Conservation (phyloP, 208 protist species). For the Trichomonas tenax region DNA sequence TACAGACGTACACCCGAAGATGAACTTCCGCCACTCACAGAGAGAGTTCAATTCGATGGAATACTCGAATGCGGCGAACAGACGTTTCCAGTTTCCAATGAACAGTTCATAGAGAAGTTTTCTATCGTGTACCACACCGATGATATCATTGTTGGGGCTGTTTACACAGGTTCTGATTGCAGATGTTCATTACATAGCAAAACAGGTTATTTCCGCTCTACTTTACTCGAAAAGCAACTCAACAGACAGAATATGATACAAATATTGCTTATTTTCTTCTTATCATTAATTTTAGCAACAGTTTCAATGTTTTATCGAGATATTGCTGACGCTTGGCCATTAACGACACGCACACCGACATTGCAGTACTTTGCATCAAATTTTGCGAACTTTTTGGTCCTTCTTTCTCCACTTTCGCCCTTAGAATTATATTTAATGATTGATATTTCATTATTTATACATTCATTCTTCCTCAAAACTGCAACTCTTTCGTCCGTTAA, state of each 20-base stretch:
- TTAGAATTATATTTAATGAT: background rate
- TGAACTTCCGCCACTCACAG: too few relatives aligned
- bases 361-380: background rate
- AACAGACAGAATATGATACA: too few relatives aligned
- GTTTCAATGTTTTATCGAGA: too few relatives aligned
- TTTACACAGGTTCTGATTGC: background rate
- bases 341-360: too few relatives aligned
- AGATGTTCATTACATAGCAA: background rate
- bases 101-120: background rate
- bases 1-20: too few relatives aligned
- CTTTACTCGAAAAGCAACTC: too few relatives aligned
- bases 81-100: background rate
- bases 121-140: background rate
- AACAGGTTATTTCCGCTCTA: too few relatives aligned
- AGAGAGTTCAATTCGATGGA: too few relatives aligned
- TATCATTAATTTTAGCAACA: too few relatives aligned
- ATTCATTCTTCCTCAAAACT: background rate
- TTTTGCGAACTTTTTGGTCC: background rate
- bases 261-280: too few relatives aligned
- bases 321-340: too few relatives aligned
- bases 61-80: too few relatives aligned
- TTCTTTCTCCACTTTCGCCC: background rate
- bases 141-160: background rate
- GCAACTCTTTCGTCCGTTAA: background rate
- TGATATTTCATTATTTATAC: constrained; percentile 7